Percentiles rank a stretch among this genome's conserved stretches.
phyloP scores from a whole-genome alignment of 2,329 filamentous ascomycete species.

The Exophiala dermatitidis region DNA sequence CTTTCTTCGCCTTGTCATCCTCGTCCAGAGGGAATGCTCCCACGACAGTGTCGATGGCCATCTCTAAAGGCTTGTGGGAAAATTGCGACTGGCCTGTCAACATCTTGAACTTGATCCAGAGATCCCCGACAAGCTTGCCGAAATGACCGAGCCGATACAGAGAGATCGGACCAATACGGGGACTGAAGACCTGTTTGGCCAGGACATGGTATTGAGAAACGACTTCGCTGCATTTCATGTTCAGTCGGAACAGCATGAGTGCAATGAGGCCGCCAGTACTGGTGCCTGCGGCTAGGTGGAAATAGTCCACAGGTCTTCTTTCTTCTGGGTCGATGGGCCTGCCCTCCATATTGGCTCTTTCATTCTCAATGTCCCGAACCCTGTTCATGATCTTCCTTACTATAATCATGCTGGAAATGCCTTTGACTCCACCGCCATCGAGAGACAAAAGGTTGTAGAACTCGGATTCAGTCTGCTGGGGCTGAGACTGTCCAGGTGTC shows the following conservation, averaged over 20 bases:
- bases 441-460: slow-evolving; percentile 18
- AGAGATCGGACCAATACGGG: slow-evolving; percentile 8
- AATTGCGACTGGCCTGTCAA: slow-evolving; percentile 10
- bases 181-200: slow-evolving; percentile 18
- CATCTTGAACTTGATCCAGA: slow-evolving; percentile 16
- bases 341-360: neutral
- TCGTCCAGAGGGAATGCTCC: slow-evolving; percentile 14
- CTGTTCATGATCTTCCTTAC: slow-evolving; percentile 20
- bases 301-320: slow-evolving; percentile 20
- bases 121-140: slow-evolving; percentile 13
- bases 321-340: slow-evolving; percentile 5
- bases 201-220: slow-evolving; percentile 15
- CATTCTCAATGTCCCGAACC: slow-evolving; percentile 17
- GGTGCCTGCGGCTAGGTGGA: slow-evolving; percentile 25
- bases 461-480: slow-evolving; percentile 5
- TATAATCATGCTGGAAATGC: slow-evolving; percentile 21
- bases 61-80: slow-evolving; percentile 15
- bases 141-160: slow-evolving; percentile 13
- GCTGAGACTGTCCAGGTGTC: too few species aligned
- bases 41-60: slow-evolving; percentile 19
- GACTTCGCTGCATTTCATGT: slow-evolving; percentile 19
- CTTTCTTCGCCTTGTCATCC: slow-evolving; percentile 10
- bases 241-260: slow-evolving; percentile 24
- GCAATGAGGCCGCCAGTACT: slow-evolving; percentile 25
- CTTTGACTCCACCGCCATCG: slow-evolving; percentile 23